Base-by-base conservation (phyloP, 345 rosid species). In the Syzygium grande region DNA sequence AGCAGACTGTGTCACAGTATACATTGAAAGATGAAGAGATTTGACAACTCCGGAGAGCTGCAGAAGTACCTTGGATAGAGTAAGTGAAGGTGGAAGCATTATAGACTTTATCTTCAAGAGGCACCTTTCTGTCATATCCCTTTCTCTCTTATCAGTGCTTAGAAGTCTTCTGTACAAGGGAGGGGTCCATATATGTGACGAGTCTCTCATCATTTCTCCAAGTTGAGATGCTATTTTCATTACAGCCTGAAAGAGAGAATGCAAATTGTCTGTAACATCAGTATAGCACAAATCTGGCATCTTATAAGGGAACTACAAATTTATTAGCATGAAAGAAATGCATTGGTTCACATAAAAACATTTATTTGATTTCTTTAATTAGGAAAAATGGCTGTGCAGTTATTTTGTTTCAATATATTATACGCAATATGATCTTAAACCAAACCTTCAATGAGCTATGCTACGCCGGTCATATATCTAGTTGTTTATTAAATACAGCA, bases 101-200 rank as follows among this genome's bases (percentile, higher is more conserved):
- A 58, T 84, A 51, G 92, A 52, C 86, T 85, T 92, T 84, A 92
- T 91, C 90, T 93, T 93, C 90, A 92, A 86, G 43, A 92, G 88
- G 77, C 94, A 93, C 87, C 94, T 92, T 84, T 90, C 92, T 77
- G 94, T 90, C 89, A 92, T 91, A 88, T 92, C 94, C 87, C 90
- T 92, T 68, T 93, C 95, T 86, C 92, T 93, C 91, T 93, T 93
- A 58, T 94, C 95, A 88, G 27, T 54, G 90, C 94, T 91, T 85
- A 94, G 89, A 88, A 94, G 93, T 88, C 95, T 92, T 87, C 95
- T 91, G 88, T 90, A 92, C 38, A 93, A 87, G 41, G 93, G 90
- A 89, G 95, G 95, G 86, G 89, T 91, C 95, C 95, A 93, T 73
- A 93, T 68, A 88, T 93, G 91, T 30, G 93, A 92, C 30, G 90